phyloP scores from a whole-genome alignment of 1,284 basidiomycete species.

The Leccinum cinnamomeum region DNA sequence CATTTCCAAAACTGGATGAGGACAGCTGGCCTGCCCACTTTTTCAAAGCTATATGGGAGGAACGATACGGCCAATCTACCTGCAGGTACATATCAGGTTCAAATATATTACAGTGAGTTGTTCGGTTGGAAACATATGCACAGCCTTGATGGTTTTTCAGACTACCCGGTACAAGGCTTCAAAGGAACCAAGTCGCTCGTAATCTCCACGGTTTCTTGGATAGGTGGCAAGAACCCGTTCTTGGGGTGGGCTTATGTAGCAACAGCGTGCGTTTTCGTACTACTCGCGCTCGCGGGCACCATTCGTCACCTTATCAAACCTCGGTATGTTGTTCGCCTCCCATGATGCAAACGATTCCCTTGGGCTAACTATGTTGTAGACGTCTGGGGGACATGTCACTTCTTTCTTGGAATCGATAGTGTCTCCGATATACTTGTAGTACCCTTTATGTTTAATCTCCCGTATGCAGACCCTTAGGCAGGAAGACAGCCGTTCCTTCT shows the following conservation, averaged over 20 bases:
- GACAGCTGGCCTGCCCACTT: conserved; percentile 94
- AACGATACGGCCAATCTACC: conserved; percentile 80
- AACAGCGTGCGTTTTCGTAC: conserved; percentile 83
- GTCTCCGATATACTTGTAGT: conserved; percentile 8
- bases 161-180: conserved; percentile 92
- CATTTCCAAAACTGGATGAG: conserved; percentile 99
- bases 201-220: conserved; percentile 96
- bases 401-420: conserved; percentile 80
- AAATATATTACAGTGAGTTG: conserved; percentile 79
- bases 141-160: conserved; percentile 42
- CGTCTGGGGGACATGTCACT: conserved; percentile 82
- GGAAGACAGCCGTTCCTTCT: no score
- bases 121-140: not conserved
- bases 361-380: conserved; percentile 37
- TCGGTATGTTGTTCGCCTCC: conserved; percentile 59
- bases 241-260: conserved; percentile 97
- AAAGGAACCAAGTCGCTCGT: conserved; percentile 96
- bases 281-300: conserved; percentile 87
- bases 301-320: conserved; percentile 91
- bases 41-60: conserved; percentile 91
- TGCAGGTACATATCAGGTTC: conserved; percentile 77
- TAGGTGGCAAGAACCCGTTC: conserved; percentile 97
- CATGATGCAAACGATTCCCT: not conserved
- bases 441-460: conserved; percentile 16
- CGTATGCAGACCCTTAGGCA: no score